phyloP scores from a whole-genome alignment of 768 basidiomycete genomes.

The Mycena vulgaris region DNA sequence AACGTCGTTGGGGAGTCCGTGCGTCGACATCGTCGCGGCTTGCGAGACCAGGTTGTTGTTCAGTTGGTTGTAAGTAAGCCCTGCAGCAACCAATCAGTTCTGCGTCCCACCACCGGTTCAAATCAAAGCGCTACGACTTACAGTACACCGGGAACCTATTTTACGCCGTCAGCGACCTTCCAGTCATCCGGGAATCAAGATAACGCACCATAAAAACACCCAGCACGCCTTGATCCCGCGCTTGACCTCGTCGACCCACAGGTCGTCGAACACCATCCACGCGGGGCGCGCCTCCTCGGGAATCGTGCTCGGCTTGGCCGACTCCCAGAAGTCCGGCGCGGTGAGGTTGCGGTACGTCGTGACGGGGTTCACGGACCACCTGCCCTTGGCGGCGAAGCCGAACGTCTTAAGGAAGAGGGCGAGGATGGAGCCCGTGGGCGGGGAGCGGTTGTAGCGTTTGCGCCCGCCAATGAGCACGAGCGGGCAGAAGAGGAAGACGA shows the following conservation, averaged over 20 bases:
- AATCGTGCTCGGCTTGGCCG: constrained; percentile 70
- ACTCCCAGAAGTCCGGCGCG: constrained; percentile 81
- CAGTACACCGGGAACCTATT: too few species aligned
- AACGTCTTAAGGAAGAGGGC: constrained; percentile 61
- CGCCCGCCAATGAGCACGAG: constrained; percentile 70
- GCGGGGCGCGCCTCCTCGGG: constrained; percentile 56
- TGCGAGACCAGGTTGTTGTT: constrained; percentile 86
- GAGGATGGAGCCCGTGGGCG: constrained; percentile 77
- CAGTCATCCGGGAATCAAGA: neutral
- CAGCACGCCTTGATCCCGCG: constrained; percentile 82
- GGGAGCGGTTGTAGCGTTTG: constrained; percentile 67
- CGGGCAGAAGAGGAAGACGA: constrained; percentile 73
- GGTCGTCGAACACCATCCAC: constrained; percentile 87
- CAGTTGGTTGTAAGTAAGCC: constrained; percentile 85
- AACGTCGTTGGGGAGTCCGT: constrained; percentile 68
- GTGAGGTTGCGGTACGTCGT: constrained; percentile 62
- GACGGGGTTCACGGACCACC: constrained; percentile 72
- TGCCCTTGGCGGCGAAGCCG: constrained; percentile 61
- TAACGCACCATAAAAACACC: constrained; percentile 69
- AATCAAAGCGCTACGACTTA: too few species aligned
- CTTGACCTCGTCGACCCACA: constrained; percentile 84
- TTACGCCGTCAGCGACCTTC: too few species aligned
- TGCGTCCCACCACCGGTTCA: too few species aligned
- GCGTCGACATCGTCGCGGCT: constrained; percentile 76
- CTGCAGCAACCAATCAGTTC: constrained; percentile 55